Evolutionary conservation across 768 basidiomycete genomes (phyloP).

Genomic region (Lactarius hengduanensis): DNA sequence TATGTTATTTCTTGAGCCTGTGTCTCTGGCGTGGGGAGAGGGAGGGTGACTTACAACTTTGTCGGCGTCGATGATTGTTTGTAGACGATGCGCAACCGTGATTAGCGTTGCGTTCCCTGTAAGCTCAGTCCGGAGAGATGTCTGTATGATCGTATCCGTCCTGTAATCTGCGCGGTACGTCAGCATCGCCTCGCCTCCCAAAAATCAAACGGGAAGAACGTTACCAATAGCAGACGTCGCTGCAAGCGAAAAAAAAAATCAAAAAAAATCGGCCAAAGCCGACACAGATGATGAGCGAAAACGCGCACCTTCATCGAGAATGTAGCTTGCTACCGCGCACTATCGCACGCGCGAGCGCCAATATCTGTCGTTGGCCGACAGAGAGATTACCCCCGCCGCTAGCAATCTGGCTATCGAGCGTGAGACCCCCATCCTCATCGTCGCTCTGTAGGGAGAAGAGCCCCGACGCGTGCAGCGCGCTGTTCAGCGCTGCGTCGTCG

Average conservation of each 20-base stretch:
- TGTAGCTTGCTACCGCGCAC: slow-evolving; percentile 53
- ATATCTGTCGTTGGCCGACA: slow-evolving; percentile 61
- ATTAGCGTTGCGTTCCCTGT: slow-evolving; percentile 48
- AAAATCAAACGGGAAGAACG: background rate
- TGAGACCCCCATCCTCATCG: slow-evolving; percentile 39
- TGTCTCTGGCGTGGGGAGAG: background rate
- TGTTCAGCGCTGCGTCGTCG: slow-evolving; percentile 52
- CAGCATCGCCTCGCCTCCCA: background rate
- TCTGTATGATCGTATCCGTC: slow-evolving; percentile 58
- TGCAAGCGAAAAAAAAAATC: slow-evolving; percentile 17
- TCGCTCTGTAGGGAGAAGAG: slow-evolving; percentile 43
- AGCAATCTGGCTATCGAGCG: slow-evolving; percentile 46
- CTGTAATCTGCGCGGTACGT: slow-evolving; percentile 43
- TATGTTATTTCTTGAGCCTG: slow-evolving; percentile 18
- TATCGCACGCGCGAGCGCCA: slow-evolving; percentile 59
- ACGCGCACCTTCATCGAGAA: slow-evolving; percentile 52
- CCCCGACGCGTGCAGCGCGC: slow-evolving; percentile 50
- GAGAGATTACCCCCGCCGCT: slow-evolving; percentile 48
- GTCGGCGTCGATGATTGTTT: slow-evolving; percentile 62
- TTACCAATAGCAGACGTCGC: slow-evolving; percentile 49
- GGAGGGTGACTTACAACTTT: slow-evolving; percentile 43
- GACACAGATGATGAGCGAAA: background rate
- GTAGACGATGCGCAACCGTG: slow-evolving; percentile 57
- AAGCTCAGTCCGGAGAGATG: slow-evolving; percentile 49
- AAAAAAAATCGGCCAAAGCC: background rate